A percentile compares a stretch with the other conserved stretches of the same genome.
Conservation (phyloP, 495 filamentous ascomycete genomes). For the Usnea hakonensis region DNA sequence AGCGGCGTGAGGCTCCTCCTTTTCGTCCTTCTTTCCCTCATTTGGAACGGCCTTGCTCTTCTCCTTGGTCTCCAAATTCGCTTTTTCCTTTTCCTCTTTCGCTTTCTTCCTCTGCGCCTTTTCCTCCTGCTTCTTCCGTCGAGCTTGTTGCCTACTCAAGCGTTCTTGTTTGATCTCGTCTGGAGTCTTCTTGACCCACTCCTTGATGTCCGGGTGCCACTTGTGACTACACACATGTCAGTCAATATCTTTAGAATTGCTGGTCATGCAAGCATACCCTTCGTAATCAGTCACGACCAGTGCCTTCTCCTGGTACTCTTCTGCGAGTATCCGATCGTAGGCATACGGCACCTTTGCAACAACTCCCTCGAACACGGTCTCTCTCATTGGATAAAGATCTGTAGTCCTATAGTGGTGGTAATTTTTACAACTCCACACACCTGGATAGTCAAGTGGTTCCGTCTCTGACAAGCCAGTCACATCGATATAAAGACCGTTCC, state of each 20-base stretch:
- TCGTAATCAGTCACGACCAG: conserved; percentile 44
- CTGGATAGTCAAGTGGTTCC: conserved; percentile 48
- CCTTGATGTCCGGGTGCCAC: conserved; percentile 37
- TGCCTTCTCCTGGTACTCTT: conserved; percentile 51
- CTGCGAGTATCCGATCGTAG: conserved; percentile 50
- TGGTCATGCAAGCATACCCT: conserved; percentile 36
- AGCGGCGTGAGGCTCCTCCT: conserved; percentile 11
- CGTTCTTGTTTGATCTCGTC: conserved; percentile 17
- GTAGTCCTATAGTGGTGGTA: conserved; percentile 57
- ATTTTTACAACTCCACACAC: conserved; percentile 78
- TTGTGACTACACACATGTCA: conserved; percentile 28
- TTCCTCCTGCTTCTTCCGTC: conserved; percentile 24
- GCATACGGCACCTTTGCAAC: conserved; percentile 53
- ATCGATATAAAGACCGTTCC: conserved; percentile 76
- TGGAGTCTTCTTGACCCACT: conserved; percentile 40
- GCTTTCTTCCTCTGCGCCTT: conserved; percentile 29
- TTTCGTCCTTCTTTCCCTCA: conserved; percentile 14
- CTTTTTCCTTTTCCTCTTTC: conserved; percentile 29
- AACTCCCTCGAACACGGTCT: conserved; percentile 54
- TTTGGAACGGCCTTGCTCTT: conserved; percentile 9
- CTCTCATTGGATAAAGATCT: conserved; percentile 48
- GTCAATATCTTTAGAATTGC: neutral
- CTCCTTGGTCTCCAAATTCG: conserved; percentile 21
- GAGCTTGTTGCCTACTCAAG: conserved; percentile 17
- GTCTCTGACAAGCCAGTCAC: conserved; percentile 74